Evolutionary conservation across 306 rosid genomes (phyloP).

Genomic region (Phaseolus lunatus): DNA sequence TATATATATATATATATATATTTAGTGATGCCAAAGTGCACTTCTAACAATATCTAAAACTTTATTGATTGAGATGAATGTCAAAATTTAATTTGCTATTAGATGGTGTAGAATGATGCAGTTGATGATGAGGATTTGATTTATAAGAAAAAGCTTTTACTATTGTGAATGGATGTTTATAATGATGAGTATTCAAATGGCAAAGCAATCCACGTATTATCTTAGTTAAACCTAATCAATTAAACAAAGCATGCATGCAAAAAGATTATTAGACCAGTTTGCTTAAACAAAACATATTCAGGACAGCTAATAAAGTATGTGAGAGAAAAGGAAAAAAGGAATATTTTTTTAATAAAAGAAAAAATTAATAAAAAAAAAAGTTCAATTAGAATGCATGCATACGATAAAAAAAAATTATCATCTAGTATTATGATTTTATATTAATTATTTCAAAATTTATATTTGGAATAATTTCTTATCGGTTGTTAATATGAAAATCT

Average conservation of each 20-base stretch:
- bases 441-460: background rate
- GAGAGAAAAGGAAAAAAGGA: background rate
- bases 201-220: slow-evolving; percentile 21
- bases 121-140: background rate
- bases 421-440: background rate
- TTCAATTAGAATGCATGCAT: background rate
- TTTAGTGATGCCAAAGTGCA: slow-evolving; percentile 24
- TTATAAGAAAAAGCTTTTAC: background rate
- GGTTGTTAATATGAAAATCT: too few species aligned
- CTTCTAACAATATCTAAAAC: background rate
- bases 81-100: slow-evolving; percentile 28
- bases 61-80: background rate
- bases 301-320: background rate
- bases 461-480: too few species aligned
- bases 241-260: slow-evolving; percentile 33
- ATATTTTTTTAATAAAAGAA: background rate
- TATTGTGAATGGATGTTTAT: slow-evolving; percentile 14
- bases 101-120: slow-evolving; percentile 22
- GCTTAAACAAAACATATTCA: background rate
- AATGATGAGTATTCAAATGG: background rate
- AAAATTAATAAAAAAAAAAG: background rate
- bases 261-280: slow-evolving; percentile 12
- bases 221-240: background rate
- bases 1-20: too few species aligned
- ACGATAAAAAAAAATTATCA: background rate